Conservation (phyloP, 305 asterid genomes). For the Plantago lanceolata region DNA sequence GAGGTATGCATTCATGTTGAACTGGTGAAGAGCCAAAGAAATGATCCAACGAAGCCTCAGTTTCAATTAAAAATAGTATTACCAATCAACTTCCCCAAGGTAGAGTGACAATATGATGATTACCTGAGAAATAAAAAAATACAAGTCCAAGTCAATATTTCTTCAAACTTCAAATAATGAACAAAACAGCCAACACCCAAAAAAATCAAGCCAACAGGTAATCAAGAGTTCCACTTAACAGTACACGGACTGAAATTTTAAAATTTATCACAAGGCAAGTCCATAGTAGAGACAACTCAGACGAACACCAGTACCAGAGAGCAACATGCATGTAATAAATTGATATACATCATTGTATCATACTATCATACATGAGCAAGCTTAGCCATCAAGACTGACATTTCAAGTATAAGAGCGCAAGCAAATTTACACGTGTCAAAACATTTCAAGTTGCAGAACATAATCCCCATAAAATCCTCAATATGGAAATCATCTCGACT, state of each 20-base stretch:
- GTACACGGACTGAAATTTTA: neutral
- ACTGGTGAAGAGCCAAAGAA: slow-evolving; percentile 68
- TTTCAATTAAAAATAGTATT: slow-evolving; percentile 49
- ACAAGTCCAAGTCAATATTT: slow-evolving; percentile 3
- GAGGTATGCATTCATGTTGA: slow-evolving; percentile 77
- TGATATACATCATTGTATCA: neutral
- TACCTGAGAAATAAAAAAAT: slow-evolving; percentile 52
- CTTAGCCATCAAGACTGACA: no score
- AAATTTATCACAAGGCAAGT: neutral
- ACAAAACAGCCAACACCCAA: neutral
- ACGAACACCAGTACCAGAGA: neutral
- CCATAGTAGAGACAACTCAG: neutral
- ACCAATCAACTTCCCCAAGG: slow-evolving; percentile 49
- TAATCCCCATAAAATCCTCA: neutral
- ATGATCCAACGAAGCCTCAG: slow-evolving; percentile 60
- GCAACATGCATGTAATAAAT: neutral
- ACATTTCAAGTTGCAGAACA: neutral
- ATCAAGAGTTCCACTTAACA: neutral
- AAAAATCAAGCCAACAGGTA: neutral
- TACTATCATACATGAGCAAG: no score
- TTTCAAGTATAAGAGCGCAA: neutral
- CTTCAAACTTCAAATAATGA: slow-evolving; percentile 6
- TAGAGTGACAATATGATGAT: slow-evolving; percentile 51
- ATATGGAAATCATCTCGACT: neutral
- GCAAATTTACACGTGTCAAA: neutral